These are phyloP conservation scores for Gossypium davidsonii DNA, from an alignment of 441 rosid genomes.

Conservation along the genomic window DNA sequence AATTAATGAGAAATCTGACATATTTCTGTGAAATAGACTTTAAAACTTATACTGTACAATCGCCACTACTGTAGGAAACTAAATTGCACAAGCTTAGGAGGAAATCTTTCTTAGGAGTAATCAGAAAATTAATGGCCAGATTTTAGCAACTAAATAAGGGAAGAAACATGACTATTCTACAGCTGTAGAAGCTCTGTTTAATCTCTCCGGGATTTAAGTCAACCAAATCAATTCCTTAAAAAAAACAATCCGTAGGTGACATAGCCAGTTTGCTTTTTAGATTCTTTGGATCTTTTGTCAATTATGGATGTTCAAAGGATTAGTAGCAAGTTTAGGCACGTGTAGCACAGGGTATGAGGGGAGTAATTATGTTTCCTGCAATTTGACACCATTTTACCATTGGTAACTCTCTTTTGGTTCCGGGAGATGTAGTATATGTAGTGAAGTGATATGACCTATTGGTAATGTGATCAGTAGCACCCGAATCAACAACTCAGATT, in stretches of 20 bases:
- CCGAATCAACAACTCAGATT: too few species aligned
- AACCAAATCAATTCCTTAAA: not conserved
- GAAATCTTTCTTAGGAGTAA: not conserved
- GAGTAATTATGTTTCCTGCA: not conserved
- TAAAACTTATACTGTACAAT: not conserved
- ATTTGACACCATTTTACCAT: not conserved
- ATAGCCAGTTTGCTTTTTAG: not conserved
- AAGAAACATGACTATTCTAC: not conserved
- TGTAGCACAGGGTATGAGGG: not conserved
- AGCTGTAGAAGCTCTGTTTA: not conserved
- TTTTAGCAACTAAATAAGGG: constrained; percentile 8
- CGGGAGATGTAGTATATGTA: not conserved
- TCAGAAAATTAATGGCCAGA: not conserved
- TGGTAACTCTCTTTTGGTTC: not conserved
- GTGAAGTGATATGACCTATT: not conserved
- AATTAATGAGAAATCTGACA: constrained; percentile 1
- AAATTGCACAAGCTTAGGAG: not conserved
- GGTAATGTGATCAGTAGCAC: not conserved
- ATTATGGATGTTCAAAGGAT: not conserved
- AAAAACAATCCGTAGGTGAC: not conserved
- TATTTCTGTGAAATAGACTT: not conserved
- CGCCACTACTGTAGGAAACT: not conserved
- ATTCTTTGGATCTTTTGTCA: not conserved
- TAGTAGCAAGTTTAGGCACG: not conserved
- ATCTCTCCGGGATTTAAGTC: not conserved